phyloP scores from a whole-genome alignment of 1,139 yeast species.

The Blastobotrys proliferans region DNA sequence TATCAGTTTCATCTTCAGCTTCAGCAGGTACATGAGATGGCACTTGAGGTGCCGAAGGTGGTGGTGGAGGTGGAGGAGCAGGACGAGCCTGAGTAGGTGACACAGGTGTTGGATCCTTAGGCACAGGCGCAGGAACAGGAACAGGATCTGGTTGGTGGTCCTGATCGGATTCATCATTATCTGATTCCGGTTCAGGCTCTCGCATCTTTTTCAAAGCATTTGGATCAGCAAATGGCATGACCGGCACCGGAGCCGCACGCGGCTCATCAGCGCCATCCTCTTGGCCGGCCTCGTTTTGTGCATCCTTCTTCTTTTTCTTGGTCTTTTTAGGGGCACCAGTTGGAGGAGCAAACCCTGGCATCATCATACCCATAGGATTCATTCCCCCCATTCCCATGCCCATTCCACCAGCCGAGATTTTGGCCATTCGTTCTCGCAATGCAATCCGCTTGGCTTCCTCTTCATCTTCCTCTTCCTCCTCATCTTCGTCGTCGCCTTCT shows the following conservation, averaged over 20 bases:
- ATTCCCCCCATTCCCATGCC: slow-evolving; percentile 53
- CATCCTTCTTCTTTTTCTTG: slow-evolving; percentile 29
- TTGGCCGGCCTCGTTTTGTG: slow-evolving; percentile 24
- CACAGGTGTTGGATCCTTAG: background rate
- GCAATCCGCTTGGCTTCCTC: slow-evolving; percentile 79
- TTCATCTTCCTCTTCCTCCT: slow-evolving; percentile 43
- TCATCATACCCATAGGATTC: slow-evolving; percentile 23
- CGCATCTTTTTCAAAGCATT: slow-evolving; percentile 30
- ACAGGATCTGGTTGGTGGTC: slow-evolving; percentile 21
- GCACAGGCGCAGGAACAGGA: background rate
- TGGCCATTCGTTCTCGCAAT: slow-evolving; percentile 92
- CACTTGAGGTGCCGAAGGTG: slow-evolving; percentile 7
- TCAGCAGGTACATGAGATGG: too few relatives aligned
- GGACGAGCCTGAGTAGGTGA: background rate
- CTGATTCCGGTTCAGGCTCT: slow-evolving; percentile 14
- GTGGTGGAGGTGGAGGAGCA: slow-evolving; percentile 1
- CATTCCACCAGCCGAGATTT: slow-evolving; percentile 77
- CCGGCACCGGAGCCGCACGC: slow-evolving; percentile 42
- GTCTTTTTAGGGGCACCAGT: slow-evolving; percentile 21
- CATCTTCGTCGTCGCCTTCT: slow-evolving; percentile 24
- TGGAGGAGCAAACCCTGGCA: slow-evolving; percentile 31
- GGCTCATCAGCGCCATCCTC: slow-evolving; percentile 31
- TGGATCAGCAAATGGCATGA: slow-evolving; percentile 46
- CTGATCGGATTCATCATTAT: slow-evolving; percentile 5
- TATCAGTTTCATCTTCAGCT: too few relatives aligned